Percentiles rank a stretch among this genome's conserved stretches.
phyloP scores from a whole-genome alignment of 2,329 filamentous ascomycete genomes.

The Neofusicoccum kwambonambiense region DNA sequence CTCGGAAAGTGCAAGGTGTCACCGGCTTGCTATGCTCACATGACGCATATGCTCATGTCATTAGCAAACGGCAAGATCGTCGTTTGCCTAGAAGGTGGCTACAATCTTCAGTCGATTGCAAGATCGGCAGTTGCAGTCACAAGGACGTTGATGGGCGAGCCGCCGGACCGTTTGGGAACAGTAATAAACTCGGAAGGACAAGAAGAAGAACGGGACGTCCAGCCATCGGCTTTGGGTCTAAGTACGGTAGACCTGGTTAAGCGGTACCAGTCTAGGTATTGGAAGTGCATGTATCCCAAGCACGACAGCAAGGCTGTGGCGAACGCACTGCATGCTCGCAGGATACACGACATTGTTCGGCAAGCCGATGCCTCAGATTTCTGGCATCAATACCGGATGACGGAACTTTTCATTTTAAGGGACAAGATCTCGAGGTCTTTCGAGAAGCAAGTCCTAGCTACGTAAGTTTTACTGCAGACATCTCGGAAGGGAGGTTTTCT shows the following conservation, averaged over 20 bases:
- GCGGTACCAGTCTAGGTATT: conserved; percentile 65
- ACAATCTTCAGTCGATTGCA: conserved; percentile 90
- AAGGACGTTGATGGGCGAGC: conserved; percentile 91
- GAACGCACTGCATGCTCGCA: conserved; percentile 47
- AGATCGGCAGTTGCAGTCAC: conserved; percentile 89
- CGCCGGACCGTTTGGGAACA: conserved; percentile 59
- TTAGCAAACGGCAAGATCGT: conserved; percentile 85
- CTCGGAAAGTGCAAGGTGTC: conserved; percentile 91
- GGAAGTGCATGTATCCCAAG: conserved; percentile 82
- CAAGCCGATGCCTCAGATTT: conserved; percentile 71
- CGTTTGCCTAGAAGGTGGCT: conserved; percentile 92
- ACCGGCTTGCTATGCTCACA: conserved; percentile 89
- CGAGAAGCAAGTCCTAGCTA: conserved; percentile 82
- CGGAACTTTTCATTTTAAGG: conserved; percentile 75
- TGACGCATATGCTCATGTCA: conserved; percentile 99
- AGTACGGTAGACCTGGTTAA: conserved; percentile 58
- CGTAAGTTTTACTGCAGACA: conserved; percentile 45
- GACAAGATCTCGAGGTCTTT: conserved; percentile 72
- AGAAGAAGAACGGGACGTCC: conserved; percentile 23
- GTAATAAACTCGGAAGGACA: too few species aligned
- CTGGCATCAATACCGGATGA: conserved; percentile 72
- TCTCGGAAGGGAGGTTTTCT: conserved; percentile 8
- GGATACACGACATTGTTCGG: conserved; percentile 78
- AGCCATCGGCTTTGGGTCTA: conserved; percentile 40
- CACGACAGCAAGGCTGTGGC: conserved; percentile 35